Evolutionary conservation across 495 filamentous ascomycete genomes (phyloP), one percentile per base, ranked within the genome.

Genomic region (Mycothermus thermophilus): DNA sequence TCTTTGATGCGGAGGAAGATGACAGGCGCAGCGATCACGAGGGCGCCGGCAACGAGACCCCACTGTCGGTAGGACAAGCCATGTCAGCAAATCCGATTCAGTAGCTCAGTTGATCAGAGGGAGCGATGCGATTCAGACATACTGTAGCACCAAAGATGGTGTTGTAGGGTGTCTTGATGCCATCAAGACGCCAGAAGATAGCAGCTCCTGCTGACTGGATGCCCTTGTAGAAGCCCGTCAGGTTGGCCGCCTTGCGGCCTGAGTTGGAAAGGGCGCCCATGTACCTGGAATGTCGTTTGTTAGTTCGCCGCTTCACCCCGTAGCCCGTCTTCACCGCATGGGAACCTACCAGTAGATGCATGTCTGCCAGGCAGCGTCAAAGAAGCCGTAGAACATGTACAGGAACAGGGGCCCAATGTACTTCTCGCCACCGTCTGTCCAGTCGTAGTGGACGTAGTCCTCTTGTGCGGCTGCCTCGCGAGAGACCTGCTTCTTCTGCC

Each of bases 191-290:
- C 82, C 80, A 94, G 50, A 80, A 82, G 30, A 88, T 71, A n/a
- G 85, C 87, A 5, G 77, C 75, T 41, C 85, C 88, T n/a, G 83
- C 85, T 19, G 83, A 90, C 59, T 95, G 88, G 46, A 96, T 81
- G 19, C 83, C 83, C 52, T 94, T 94, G 71, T 93, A 94, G 67
- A 88, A 94, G 35, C 88, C 88, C 21, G 84, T 76, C 48, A 90
- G 81, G 63, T 94, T 93, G 60, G 88, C 88, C 14, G 88, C 69
- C 50, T 86, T 92, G 50, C 86, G 81, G 41, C 79, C 73, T 30
- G 90, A 92, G 66, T 96, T 94, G 48, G 77, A 83, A 20, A 93
- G 67, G 12, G 85, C 77, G 22, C 88, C 88, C 80, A 96, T 93
- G 60, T 80, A 83, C 80, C 79, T 85, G 41, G 9, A 7, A 2